A percentile compares a stretch with the other conserved stretches of the same genome.
These are phyloP conservation scores for Trichoderma gracile DNA, from an alignment of 2,329 filamentous ascomycete species.

Conservation along the genomic window DNA sequence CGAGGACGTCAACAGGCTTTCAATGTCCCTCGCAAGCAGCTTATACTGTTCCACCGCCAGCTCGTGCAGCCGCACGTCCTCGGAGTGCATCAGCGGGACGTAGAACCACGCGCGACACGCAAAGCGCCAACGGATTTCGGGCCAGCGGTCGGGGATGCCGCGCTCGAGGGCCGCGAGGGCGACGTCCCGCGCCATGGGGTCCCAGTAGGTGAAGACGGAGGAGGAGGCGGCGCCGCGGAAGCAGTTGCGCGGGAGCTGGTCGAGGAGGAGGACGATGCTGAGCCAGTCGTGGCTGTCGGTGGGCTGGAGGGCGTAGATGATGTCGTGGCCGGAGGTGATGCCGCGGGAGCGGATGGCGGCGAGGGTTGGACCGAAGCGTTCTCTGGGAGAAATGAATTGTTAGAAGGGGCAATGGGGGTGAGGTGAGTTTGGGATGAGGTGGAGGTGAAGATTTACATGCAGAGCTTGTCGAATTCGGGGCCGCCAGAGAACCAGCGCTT, in stretches of 20 bases:
- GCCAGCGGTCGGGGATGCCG: constrained; percentile 34
- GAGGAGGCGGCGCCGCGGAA: constrained; percentile 51
- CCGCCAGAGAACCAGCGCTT: constrained; percentile 41
- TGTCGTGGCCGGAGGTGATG: constrained; percentile 34
- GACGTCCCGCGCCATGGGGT: constrained; percentile 53
- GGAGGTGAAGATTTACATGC: constrained; percentile 35
- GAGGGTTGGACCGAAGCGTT: constrained; percentile 37
- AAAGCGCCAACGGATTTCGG: constrained; percentile 39
- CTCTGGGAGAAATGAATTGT: constrained; percentile 27
- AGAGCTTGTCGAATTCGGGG: constrained; percentile 39
- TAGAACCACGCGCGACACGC: constrained; percentile 57
- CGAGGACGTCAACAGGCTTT: constrained; percentile 35
- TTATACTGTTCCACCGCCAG: constrained; percentile 37
- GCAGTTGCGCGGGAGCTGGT: constrained; percentile 64
- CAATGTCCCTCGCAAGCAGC: constrained; percentile 38
- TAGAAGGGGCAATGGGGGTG: no score
- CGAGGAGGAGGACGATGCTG: constrained; percentile 57
- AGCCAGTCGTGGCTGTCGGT: constrained; percentile 44
- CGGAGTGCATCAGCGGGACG: constrained; percentile 61
- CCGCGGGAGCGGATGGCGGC: constrained; percentile 37
- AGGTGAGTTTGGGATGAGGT: neutral
- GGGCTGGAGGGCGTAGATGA: constrained; percentile 36
- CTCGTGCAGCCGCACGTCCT: constrained; percentile 50
- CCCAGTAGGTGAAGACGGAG: constrained; percentile 56
- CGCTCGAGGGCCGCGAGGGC: constrained; percentile 39